Evolutionary conservation across 2,329 filamentous ascomycete species (phyloP), one percentile per base, ranked within the genome.

Genomic region (Cercospora sesami): DNA sequence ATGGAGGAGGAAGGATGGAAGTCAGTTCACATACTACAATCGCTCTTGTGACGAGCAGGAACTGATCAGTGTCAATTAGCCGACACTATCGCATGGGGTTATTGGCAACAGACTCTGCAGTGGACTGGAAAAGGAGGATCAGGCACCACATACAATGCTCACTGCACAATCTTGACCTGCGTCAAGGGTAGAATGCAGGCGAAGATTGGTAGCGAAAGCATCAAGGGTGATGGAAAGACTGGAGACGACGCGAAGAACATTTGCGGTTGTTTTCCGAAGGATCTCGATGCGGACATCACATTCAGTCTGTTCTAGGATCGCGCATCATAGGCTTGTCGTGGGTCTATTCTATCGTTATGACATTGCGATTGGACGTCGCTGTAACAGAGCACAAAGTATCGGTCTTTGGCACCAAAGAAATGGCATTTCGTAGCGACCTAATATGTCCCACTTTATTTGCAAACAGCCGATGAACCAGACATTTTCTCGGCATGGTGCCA

Each of bases 91-190:
- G 39, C 39, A 0, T 63, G 60, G 60, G 39, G 28, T 1, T 33
- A 33, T 5, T 63, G 60, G 60, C 60, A 63, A n/a, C 28, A 21
- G 6, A 63, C 60, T 14, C 28, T 63, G 4, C 60, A 53, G 5
- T 63, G 42, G 28, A 33, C 28, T 3, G 60, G 42, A 39, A 10
- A 12, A 4, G 60, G 60, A 4, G 60, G 60, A 4, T 63, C 60
- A n/a, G 30, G 23, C 39, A 63, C 42, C 14, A 63, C 60, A 23
- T 63, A 63, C 10, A 36, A 51, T 14, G 60, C 60, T 18, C 60
- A 63, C 2, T 63, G 60, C 26, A 53, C 42, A 3, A 53, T 63
- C 16, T 53, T 53, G 26, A 63, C 60, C 5, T 63, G 60, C 31
- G 60, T 63, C 5, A 63, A 63, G 6, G 60, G 60, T 0, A 53